phyloP scores from a whole-genome alignment of 2,329 filamentous ascomycete genomes.

The Xylaria hypoxylon region DNA sequence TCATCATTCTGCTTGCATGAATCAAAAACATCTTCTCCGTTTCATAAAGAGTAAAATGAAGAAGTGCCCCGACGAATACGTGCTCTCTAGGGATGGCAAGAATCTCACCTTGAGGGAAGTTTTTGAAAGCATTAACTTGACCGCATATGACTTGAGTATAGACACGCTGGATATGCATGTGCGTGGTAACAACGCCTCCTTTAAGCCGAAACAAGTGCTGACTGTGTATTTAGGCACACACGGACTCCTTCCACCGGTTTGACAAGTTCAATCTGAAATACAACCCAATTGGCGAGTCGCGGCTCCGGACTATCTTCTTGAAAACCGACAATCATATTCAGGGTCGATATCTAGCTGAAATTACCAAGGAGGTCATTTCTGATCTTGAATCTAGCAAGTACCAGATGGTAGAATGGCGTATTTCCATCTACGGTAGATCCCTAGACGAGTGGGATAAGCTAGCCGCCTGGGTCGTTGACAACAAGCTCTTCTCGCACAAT shows the following conservation, averaged over 20 bases:
- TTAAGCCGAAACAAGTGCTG: conserved; percentile 24
- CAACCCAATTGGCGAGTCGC: conserved; percentile 95
- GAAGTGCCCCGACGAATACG: conserved; percentile 93
- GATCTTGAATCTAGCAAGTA: conserved; percentile 99
- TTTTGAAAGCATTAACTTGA: conserved; percentile 96
- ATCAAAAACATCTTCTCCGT: conserved; percentile 96
- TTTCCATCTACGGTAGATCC: conserved; percentile 93
- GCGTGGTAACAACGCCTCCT: conserved; percentile 50
- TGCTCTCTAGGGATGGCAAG: conserved; percentile 91
- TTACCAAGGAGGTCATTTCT: conserved; percentile 96
- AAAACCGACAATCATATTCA: conserved; percentile 99
- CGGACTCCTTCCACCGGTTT: conserved; percentile 97
- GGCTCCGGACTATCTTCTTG: conserved; percentile 95
- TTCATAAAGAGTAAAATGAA: conserved; percentile 99
- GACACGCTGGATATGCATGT: conserved; percentile 99
- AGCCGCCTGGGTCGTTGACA: conserved; percentile 96
- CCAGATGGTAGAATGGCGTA: conserved; percentile 99
- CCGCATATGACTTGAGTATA: conserved; percentile 96
- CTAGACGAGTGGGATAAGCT: conserved; percentile 98
- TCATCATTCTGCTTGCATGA: conserved; percentile 99
- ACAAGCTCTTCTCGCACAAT: conserved; percentile 97
- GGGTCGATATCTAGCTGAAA: conserved; percentile 94
- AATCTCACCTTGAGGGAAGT: conserved; percentile 92
- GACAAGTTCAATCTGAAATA: conserved; percentile 99
- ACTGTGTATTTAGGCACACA: conserved; percentile 75